A percentile compares a stretch with the other conserved stretches of the same genome.
These are phyloP conservation scores for Colletotrichum salicis DNA, from an alignment of 2,329 filamentous ascomycete species.

Conservation along the genomic window DNA sequence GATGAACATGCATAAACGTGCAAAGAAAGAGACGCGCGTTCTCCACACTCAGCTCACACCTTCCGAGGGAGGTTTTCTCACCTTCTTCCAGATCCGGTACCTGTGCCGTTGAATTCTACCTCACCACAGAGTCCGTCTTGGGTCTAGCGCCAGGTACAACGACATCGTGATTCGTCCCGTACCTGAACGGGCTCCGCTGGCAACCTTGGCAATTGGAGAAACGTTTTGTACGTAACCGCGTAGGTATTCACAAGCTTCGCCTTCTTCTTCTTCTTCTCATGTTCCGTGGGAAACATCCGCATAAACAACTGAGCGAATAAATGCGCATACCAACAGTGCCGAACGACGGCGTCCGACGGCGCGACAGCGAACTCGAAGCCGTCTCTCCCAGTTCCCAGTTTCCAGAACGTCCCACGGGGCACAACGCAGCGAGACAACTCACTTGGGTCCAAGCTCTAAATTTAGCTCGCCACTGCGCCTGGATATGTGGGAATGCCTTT, in stretches of 20 bases:
- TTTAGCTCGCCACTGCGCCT: conserved; percentile 10
- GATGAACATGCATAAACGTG: neutral
- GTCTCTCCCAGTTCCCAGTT: neutral
- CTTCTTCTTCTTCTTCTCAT: too few relatives aligned
- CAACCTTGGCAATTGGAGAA: neutral
- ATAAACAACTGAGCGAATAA: neutral
- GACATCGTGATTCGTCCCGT: conserved; percentile 4
- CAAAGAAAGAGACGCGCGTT: neutral
- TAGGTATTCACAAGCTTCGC: too few relatives aligned
- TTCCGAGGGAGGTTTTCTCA: neutral
- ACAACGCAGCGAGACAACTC: too few relatives aligned
- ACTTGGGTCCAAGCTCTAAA: neutral
- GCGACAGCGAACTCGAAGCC: neutral
- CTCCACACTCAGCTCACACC: neutral
- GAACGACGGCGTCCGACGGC: neutral
- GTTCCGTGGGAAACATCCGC: too few relatives aligned
- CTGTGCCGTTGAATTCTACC: neutral
- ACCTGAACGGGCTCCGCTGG: neutral
- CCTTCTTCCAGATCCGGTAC: neutral
- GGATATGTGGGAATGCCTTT: neutral
- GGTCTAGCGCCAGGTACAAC: conserved; percentile 25
- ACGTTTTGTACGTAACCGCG: neutral
- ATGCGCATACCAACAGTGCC: neutral
- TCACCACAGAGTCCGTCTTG: neutral
- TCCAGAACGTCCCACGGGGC: neutral